Evolutionary conservation across 306 rosid species (phyloP).

Genomic region (Cajanus cajan): DNA sequence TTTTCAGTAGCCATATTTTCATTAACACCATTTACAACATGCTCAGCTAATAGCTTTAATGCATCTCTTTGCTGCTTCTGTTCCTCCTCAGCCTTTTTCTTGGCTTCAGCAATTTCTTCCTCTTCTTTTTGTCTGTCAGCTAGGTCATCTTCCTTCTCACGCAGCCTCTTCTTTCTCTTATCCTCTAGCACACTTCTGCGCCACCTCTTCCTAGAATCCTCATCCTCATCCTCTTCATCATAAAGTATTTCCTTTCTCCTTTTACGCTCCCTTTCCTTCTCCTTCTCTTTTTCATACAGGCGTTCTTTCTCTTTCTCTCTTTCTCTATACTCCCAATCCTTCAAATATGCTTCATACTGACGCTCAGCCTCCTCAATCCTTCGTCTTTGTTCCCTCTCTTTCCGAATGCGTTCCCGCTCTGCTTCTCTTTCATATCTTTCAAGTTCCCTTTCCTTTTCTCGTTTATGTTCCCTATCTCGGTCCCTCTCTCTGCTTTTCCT

Average conservation of each 20-base stretch:
- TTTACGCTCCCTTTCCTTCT: constrained; percentile 93
- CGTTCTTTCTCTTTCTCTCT: constrained; percentile 91
- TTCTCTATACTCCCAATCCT: constrained; percentile 98
- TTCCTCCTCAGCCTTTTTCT: constrained; percentile 76
- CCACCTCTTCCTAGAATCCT: constrained; percentile 92
- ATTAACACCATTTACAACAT: constrained; percentile 41
- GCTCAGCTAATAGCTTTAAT: constrained; percentile 50
- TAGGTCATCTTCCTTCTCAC: constrained; percentile 91
- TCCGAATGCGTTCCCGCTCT: constrained; percentile 87
- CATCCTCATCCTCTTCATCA: constrained; percentile 97
- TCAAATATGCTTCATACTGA: constrained; percentile 76
- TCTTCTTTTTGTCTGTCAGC: constrained; percentile 75
- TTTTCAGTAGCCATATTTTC: constrained; percentile 44
- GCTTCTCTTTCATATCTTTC: constrained; percentile 98
- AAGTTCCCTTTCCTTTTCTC: constrained; percentile 93
- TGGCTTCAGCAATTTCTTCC: constrained; percentile 89
- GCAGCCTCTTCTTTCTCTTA: constrained; percentile 81
- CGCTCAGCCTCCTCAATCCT: constrained; percentile 90
- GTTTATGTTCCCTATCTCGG: constrained; percentile 80
- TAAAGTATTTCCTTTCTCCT: constrained; percentile 79
- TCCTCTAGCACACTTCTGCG: constrained; percentile 86
- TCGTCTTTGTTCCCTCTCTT: constrained; percentile 95
- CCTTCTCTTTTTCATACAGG: constrained; percentile 89
- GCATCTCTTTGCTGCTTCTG: constrained; percentile 61
- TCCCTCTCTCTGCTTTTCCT: constrained; percentile 88